Percentiles rank a stretch among this genome's conserved stretches.
These are phyloP conservation scores for Phlebopus sp. DNA, from an alignment of 1,284 basidiomycete genomes.

Conservation along the genomic window DNA sequence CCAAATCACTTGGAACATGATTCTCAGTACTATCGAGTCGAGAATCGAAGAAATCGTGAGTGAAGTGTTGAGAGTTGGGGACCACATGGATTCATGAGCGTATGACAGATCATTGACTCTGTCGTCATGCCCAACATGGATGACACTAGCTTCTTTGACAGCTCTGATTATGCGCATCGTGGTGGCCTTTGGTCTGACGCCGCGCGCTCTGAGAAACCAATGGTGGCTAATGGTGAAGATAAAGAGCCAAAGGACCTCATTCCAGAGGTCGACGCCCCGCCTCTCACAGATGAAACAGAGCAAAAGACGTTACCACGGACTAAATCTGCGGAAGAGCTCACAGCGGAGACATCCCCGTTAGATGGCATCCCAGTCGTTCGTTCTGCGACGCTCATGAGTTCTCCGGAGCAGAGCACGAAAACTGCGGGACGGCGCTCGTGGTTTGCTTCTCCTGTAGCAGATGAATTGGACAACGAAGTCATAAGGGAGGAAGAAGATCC, in stretches of 20 bases:
- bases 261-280: not conserved
- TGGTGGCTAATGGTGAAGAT: conserved; percentile 12
- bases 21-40: conserved; percentile 86
- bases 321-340: conserved; percentile 32
- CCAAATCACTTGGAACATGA: conserved; percentile 91
- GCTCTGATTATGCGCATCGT: conserved; percentile 58
- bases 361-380: conserved; percentile 18
- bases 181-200: conserved; percentile 93
- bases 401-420: conserved; percentile 14
- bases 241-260: not conserved
- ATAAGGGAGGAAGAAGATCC: conserved; percentile 27
- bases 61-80: conserved; percentile 17
- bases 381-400: conserved; percentile 8
- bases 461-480: conserved; percentile 24
- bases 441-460: conserved; percentile 32
- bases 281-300: conserved; percentile 18
- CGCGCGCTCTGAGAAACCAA: conserved; percentile 44
- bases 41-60: conserved; percentile 86
- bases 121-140: conserved; percentile 98
- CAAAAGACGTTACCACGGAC: conserved; percentile 26
- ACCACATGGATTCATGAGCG: conserved; percentile 6
- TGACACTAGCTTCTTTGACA: conserved; percentile 95
- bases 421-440: conserved; percentile 38
- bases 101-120: conserved; percentile 79
- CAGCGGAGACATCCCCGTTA: conserved; percentile 9